Evolutionary conservation across 306 rosid species (phyloP), one percentile per base, ranked within the genome.

Genomic region (Senna siamea): DNA sequence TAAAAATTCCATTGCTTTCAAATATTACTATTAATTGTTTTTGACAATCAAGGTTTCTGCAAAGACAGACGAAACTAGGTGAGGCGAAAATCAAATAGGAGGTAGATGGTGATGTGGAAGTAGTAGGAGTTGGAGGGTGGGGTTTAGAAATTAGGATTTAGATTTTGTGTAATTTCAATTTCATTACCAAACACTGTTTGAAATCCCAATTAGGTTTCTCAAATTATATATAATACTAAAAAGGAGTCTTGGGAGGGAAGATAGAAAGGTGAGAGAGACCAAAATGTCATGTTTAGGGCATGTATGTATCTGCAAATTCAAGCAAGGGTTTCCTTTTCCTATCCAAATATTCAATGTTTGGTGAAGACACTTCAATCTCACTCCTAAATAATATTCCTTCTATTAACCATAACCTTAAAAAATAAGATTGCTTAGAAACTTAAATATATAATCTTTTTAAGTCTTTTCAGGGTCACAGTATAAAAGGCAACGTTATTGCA

Each of bases 211-310:
- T 66, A 53, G 34, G 2, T 72, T n/a, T n/a, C n/a, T n/a, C n/a
- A n/a, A n/a, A n/a, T n/a, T 68, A 37, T 37, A 5, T 26, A 73
- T 5, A 63, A 37, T 40, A 11, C 8, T 56, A 40, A 41, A 41
- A 72, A 64, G 3, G 47, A 81, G 74, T 44, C 90, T 86, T 89
- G 58, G 79, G 32, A 55, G 54, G 72, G 76, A 92, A 92, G 96
- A 20, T 51, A 73, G 93, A 87, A 87, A 72, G 84, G 96, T 86
- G 76, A 78, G 89, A n/a, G n/a, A 72, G 83, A 78, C 75, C 76
- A 82, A 75, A 74, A 76, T 83, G 82, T 86, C 78, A 20, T 79
- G 62, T 73, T 74, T 37, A 7, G 57, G 40, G 2, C 30, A 17
- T 11, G n/a, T n/a, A 79, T 83, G 18, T 76, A 17, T 72, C 91